These are phyloP conservation scores for Pterulicium gracile DNA, from an alignment of 1,284 basidiomycete genomes.

Conservation along the genomic window DNA sequence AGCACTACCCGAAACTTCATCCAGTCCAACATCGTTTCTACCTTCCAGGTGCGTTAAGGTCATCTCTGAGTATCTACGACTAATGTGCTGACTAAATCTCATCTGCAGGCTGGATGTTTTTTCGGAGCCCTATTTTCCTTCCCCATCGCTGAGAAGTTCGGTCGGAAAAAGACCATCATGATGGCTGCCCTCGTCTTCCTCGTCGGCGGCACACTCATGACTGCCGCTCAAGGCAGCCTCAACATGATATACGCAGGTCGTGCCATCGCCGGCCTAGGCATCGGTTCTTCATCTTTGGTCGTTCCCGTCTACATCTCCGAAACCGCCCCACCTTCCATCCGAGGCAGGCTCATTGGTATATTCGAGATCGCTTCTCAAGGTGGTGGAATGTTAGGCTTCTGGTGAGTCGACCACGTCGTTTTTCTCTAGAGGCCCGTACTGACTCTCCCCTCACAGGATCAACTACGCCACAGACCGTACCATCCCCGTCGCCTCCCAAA, in stretches of 20 bases:
- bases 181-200: too few species aligned
- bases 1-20: neutral
- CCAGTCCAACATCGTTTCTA: constrained; percentile 3
- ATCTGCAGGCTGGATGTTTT: constrained; percentile 2
- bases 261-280: constrained; percentile 2
- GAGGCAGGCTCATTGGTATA: constrained; percentile 3
- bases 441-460: neutral
- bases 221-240: too few species aligned
- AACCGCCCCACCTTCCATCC: constrained; percentile 1
- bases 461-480: neutral
- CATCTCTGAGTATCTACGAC: neutral
- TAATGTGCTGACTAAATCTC: neutral
- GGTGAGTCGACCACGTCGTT: neutral
- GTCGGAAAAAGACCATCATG: constrained; percentile 4
- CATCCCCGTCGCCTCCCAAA: neutral
- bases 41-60: neutral
- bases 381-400: constrained; percentile 5
- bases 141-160: constrained; percentile 1
- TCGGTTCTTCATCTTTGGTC: constrained; percentile 4
- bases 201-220: too few species aligned
- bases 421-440: neutral
- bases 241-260: too few species aligned
- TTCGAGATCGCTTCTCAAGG: constrained; percentile 5
- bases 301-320: constrained; percentile 5
- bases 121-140: constrained; percentile 2